Percentiles rank a stretch among this genome's conserved stretches.
Conservation (phyloP, 805 yeast species). For the Ogataea trehalophila region DNA sequence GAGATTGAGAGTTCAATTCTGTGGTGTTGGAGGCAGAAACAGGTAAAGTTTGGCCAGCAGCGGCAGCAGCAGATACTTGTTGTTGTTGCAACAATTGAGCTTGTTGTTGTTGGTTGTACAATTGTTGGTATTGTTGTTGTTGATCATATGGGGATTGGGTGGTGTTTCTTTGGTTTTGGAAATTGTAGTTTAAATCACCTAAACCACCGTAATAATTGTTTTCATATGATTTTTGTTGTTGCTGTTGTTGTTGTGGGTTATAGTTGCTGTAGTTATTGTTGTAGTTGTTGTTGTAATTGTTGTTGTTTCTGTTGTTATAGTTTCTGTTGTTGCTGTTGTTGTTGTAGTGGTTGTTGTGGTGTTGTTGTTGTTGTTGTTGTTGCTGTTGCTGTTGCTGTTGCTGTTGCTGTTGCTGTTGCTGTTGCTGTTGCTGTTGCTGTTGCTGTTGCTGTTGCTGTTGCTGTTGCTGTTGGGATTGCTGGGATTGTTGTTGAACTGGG, state of each 20-base stretch:
- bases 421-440: slow-evolving; percentile 9
- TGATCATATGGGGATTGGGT: slow-evolving; percentile 23
- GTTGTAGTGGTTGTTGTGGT: not conserved
- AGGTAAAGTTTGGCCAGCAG: slow-evolving; percentile 6
- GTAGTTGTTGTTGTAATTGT: slow-evolving; percentile 22
- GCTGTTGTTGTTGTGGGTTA: slow-evolving; percentile 19
- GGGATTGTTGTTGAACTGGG: slow-evolving; percentile 1
- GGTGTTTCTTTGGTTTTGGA: slow-evolving; percentile 21
- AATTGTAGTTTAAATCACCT: slow-evolving; percentile 24
- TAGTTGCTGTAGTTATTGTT: slow-evolving; percentile 9
- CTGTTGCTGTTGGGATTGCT: not conserved
- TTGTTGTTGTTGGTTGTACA: slow-evolving; percentile 18
- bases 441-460: not conserved
- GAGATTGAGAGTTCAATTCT: slow-evolving; percentile 17
- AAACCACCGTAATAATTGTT: slow-evolving; percentile 21
- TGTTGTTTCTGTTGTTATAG: slow-evolving; percentile 14
- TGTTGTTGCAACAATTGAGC: slow-evolving; percentile 11
- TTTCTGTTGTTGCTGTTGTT: slow-evolving; percentile 10
- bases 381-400: slow-evolving; percentile 13
- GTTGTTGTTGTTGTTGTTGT: slow-evolving; percentile 2
- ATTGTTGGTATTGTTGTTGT: slow-evolving; percentile 22
- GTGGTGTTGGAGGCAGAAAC: slow-evolving; percentile 10
- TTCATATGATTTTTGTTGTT: slow-evolving; percentile 15
- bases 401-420: slow-evolving; percentile 13
- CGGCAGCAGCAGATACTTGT: slow-evolving; percentile 9